Percentiles rank a stretch among this genome's conserved stretches.
These are phyloP conservation scores for Metschnikowia rubicola DNA, from an alignment of 805 yeast genomes.

Conservation along the genomic window DNA sequence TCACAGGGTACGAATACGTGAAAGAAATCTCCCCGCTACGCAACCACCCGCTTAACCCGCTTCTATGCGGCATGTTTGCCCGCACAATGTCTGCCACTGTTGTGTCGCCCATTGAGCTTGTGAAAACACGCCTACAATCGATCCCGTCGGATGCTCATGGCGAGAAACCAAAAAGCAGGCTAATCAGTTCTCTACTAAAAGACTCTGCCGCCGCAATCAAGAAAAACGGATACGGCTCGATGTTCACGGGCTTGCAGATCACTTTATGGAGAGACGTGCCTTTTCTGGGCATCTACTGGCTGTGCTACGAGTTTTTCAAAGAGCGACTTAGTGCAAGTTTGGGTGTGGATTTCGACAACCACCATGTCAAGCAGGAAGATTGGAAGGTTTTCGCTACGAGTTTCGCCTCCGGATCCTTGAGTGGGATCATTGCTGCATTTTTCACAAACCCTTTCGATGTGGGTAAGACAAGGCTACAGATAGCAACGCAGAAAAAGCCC, in stretches of 20 bases:
- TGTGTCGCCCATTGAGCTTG: slow-evolving; percentile 82
- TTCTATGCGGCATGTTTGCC: slow-evolving; percentile 82
- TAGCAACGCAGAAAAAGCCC: slow-evolving; percentile 36
- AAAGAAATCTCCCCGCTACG: slow-evolving; percentile 60
- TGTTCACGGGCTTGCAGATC: slow-evolving; percentile 81
- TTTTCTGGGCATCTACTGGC: slow-evolving; percentile 93
- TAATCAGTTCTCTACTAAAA: slow-evolving; percentile 45
- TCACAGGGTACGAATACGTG: slow-evolving; percentile 86
- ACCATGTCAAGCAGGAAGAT: slow-evolving; percentile 21
- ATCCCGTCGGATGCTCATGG: slow-evolving; percentile 47
- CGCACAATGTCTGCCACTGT: slow-evolving; percentile 78
- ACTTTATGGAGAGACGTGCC: slow-evolving; percentile 98
- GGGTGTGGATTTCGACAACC: slow-evolving; percentile 22
- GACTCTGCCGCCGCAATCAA: slow-evolving; percentile 53
- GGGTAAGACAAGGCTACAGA: slow-evolving; percentile 88
- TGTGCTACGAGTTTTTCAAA: slow-evolving; percentile 61
- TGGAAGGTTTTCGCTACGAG: slow-evolving; percentile 55
- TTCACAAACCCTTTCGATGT: slow-evolving; percentile 95
- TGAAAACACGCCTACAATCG: slow-evolving; percentile 89
- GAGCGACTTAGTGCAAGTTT: slow-evolving; percentile 20
- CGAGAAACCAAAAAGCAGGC: slow-evolving; percentile 25
- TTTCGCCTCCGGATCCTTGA: slow-evolving; percentile 76
- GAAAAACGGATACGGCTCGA: slow-evolving; percentile 54
- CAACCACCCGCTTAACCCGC: slow-evolving; percentile 61
- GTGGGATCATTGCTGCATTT: slow-evolving; percentile 84